Percentiles rank a stretch among this genome's conserved stretches.
Evolutionary conservation across 2,329 filamentous ascomycete species (phyloP).

Genomic region (Nemania sp.): DNA sequence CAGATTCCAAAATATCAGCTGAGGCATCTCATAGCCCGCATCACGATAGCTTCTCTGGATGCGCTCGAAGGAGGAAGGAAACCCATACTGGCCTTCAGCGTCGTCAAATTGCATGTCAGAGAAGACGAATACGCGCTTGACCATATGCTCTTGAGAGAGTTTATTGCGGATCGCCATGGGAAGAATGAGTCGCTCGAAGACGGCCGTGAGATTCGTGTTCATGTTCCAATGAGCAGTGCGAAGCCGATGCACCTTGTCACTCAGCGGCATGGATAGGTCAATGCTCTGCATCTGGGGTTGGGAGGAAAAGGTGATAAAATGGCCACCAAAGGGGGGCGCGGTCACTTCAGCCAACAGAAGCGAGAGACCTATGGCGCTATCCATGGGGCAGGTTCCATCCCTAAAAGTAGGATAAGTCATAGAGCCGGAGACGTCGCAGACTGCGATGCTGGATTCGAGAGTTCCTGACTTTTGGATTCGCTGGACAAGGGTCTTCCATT

Average conservation of each 20-base stretch:
- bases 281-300: constrained; percentile 47
- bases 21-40: constrained; percentile 60
- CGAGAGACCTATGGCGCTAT: constrained; percentile 59
- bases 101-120: constrained; percentile 63
- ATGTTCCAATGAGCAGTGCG: constrained; percentile 41
- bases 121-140: constrained; percentile 64
- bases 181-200: constrained; percentile 58
- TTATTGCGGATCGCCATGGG: constrained; percentile 55
- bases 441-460: constrained; percentile 56
- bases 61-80: constrained; percentile 53
- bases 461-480: constrained; percentile 59
- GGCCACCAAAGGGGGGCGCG: constrained; percentile 54
- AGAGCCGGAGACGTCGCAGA: constrained; percentile 61
- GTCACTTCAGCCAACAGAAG: constrained; percentile 58
- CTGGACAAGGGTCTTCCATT: constrained; percentile 62
- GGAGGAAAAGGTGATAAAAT: constrained; percentile 58
- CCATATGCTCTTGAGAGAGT: constrained; percentile 59
- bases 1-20: constrained; percentile 65
- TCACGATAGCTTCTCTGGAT: constrained; percentile 50
- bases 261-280: constrained; percentile 44
- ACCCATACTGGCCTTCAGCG: constrained; percentile 36
- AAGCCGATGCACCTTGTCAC: constrained; percentile 46
- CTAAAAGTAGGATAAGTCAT: constrained; percentile 47
- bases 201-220: constrained; percentile 57
- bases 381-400: constrained; percentile 54